These are phyloP conservation scores for Phytophthora fragariaefolia DNA, from an alignment of 352 stramenopile genomes.

Conservation along the genomic window DNA sequence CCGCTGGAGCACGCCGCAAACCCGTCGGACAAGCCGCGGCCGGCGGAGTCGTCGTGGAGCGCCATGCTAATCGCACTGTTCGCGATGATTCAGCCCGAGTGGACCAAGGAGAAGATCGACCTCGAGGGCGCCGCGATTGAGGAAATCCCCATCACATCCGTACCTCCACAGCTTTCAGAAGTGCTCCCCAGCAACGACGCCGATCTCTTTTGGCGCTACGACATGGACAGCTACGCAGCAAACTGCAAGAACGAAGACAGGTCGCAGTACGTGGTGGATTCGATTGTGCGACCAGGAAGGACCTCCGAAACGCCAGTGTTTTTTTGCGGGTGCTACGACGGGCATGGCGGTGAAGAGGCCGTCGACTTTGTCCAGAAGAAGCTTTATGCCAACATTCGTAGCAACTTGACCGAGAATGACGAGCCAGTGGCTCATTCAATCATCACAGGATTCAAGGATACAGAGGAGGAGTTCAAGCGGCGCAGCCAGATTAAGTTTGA, in stretches of 20 bases:
- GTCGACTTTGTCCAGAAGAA: constrained; percentile 76
- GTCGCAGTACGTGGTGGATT: constrained; percentile 60
- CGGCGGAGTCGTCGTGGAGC: constrained; percentile 49
- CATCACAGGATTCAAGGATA: constrained; percentile 61
- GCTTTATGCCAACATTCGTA: constrained; percentile 63
- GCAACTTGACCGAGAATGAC: constrained; percentile 33
- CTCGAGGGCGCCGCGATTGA: constrained; percentile 50
- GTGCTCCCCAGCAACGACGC: constrained; percentile 47
- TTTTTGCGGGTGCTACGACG: constrained; percentile 80
- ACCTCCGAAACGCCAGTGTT: constrained; percentile 43
- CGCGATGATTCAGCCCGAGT: constrained; percentile 66
- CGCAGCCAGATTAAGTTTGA: constrained; percentile 61
- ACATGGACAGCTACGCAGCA: constrained; percentile 75
- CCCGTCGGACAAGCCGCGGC: constrained; percentile 10
- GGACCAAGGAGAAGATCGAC: constrained; percentile 51
- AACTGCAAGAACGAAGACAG: constrained; percentile 74
- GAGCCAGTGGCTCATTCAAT: constrained; percentile 55
- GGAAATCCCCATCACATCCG: constrained; percentile 53
- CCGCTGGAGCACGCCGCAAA: constrained; percentile 10
- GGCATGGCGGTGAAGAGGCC: constrained; percentile 66
- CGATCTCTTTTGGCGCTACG: constrained; percentile 65
- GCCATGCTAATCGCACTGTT: constrained; percentile 66
- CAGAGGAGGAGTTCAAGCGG: constrained; percentile 66
- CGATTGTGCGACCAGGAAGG: constrained; percentile 29
- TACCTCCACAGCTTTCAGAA: constrained; percentile 61